A percentile compares a stretch with the other conserved stretches of the same genome.
phyloP scores from a whole-genome alignment of 495 filamentous ascomycete genomes.

The Xylaria castorea region DNA sequence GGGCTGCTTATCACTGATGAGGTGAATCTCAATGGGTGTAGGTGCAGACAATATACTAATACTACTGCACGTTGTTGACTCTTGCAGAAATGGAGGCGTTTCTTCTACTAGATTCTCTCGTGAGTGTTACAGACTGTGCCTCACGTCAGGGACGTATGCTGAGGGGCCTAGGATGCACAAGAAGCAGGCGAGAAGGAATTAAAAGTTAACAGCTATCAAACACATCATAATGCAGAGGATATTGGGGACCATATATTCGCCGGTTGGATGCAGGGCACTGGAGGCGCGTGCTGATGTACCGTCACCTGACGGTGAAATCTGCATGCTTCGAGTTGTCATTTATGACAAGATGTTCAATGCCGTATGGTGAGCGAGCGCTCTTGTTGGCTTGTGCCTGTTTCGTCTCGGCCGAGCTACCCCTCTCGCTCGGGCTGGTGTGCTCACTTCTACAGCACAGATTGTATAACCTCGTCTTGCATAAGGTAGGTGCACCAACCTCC shows the following conservation, averaged over 20 bases:
- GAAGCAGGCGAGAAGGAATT: background rate
- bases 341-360: slow-evolving; percentile 15
- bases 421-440: background rate
- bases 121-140: background rate
- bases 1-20: background rate
- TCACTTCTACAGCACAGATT: slow-evolving; percentile 1
- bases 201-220: background rate
- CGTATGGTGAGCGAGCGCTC: slow-evolving; percentile 14
- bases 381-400: slow-evolving; percentile 10
- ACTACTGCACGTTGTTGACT: background rate
- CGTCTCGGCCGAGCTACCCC: slow-evolving; percentile 22
- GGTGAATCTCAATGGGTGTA: background rate
- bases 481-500: background rate
- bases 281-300: slow-evolving; percentile 17
- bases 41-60: slow-evolving; percentile 5
- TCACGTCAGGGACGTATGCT: background rate
- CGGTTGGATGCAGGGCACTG: slow-evolving; percentile 14
- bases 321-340: slow-evolving; percentile 19
- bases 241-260: slow-evolving; percentile 6
- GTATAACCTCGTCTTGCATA: slow-evolving; percentile 20
- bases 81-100: background rate
- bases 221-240: slow-evolving; percentile 11
- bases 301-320: slow-evolving; percentile 22
- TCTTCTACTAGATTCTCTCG: slow-evolving; percentile 1
- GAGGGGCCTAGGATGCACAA: background rate